Evolutionary conservation across 2,329 filamentous ascomycete species (phyloP), one percentile per base, ranked within the genome.

Genomic region (Blastomyces percursus): DNA sequence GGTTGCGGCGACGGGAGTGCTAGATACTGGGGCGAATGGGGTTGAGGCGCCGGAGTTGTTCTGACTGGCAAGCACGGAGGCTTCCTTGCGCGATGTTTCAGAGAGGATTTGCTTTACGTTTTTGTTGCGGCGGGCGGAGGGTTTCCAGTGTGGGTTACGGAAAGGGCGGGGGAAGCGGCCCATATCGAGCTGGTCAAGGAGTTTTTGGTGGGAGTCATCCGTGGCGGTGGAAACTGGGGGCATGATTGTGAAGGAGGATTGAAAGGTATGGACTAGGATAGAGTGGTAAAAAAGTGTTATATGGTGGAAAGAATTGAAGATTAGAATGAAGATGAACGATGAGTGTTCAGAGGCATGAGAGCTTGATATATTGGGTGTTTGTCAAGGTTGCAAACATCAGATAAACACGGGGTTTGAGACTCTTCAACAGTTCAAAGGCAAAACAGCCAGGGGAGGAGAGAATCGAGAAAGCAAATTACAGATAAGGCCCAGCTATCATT

Each of bases 21-120:
- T 75, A 57, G 64, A 68, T 5, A 68, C 70, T 6, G 72, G 68
- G 71, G 73, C 21, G 72, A 76, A 65, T 66, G 89, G 88, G 0
- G 92, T 95, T 7, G 84, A 90, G 61, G 85, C 82, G 67, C 91
- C 91, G 71, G 88, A 92, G 73, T 90, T 89, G 71, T 88, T 87
- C 72, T 90, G 88, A 0, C 90, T 96, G 19, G 88, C 90, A 71
- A 92, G 81, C 44, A 90, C 82, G 3, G 91, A 96, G n/a, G 91
- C 90, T 79, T 97, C 93, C 72, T 89, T 90, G 69, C 91, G 88
- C 27, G 89, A 85, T 14, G 89, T 90, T 71, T 99, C 94, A 64
- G 91, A 89, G 65, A 99, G 82, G 66, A 99, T 94, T 70, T 96
- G 90, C 77, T 97, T 97, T 77, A 97, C 87, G 76, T 96, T 97